Base-by-base conservation (phyloP, 2,329 filamentous ascomycete genomes). In the Cercospora sesami region DNA sequence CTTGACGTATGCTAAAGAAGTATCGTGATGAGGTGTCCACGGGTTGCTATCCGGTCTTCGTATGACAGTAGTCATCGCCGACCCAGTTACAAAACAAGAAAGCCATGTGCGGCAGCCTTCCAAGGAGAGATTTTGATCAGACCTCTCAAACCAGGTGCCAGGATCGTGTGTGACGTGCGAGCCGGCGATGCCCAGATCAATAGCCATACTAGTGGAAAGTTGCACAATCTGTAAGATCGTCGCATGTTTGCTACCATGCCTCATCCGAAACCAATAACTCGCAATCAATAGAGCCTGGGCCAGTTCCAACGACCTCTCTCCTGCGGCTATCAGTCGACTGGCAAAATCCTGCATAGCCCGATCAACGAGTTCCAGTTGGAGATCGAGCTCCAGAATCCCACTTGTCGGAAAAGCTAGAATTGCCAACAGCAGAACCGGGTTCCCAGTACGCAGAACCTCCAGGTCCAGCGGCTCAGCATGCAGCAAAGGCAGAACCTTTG, bases 191-290 rank as follows among this genome's bases (percentile, higher is more conserved):
- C 92, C 92, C 30, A 96, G 84, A 73, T 96, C 92, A 64, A 94
- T 87, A 23, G 90, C 90, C 87, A 95, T 91, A 73, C 91, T 86
- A 55, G 89, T 89, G 1, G 91, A 90, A 73, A 92, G 87, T 76
- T 95, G 91, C 45, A 92, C 87, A 68, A 94, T 85, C 80, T 94
- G 91, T 80, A 94, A 94, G 77, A 94, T 94, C 75, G 94, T 94
- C 75, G 94, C 86, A 79, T 94, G 90, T 74, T 94, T 91, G 70
- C 90, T 86, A 70, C 93, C 62, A 33, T 88, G 0, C 91, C 92
- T 21, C 91, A 91, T 77, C 3, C 88, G 88, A 77, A 95, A 94
- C 91, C 92, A 96, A 26, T 92, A 86, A 21, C 89, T 87, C 4
- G 87, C 84, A 1, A 96, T 81, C 65, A 91, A 84, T 16, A 96